These are phyloP conservation scores for Mycosarcoma maydis DNA, from an alignment of 1,284 basidiomycete genomes.

Conservation along the genomic window DNA sequence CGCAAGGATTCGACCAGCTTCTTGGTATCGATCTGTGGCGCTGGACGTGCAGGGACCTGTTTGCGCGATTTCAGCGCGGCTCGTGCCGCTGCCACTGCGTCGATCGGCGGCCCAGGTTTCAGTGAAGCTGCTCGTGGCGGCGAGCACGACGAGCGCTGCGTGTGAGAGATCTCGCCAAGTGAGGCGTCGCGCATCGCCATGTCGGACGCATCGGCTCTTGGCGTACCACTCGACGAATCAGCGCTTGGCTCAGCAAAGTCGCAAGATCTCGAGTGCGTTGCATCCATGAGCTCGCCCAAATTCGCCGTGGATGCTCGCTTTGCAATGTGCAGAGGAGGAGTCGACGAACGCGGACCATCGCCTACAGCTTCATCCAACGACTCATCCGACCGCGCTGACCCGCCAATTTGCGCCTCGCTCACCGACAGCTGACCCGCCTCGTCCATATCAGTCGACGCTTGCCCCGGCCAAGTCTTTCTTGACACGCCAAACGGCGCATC, in stretches of 20 bases:
- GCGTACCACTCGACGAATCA: background rate
- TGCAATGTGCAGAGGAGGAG: conserved; percentile 27
- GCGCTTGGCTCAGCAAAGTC: too few relatives aligned
- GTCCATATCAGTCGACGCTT: conserved; percentile 1
- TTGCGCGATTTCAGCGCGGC: conserved; percentile 28
- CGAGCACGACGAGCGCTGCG: background rate
- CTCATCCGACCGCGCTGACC: conserved; percentile 5
- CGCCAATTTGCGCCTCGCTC: background rate
- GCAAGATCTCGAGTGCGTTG: too few relatives aligned
- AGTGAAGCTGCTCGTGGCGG: background rate
- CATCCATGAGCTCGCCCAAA: background rate
- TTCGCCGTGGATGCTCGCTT: background rate
- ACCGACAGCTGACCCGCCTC: conserved; percentile 20
- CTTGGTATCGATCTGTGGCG: conserved; percentile 35
- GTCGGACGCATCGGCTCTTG: background rate
- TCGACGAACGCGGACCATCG: conserved; percentile 22
- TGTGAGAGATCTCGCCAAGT: background rate
- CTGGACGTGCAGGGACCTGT: conserved; percentile 3
- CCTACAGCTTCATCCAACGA: background rate
- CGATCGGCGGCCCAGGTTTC: conserved; percentile 8
- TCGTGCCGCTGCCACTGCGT: conserved; percentile 32
- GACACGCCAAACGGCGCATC: conserved; percentile 16
- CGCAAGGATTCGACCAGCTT: conserved; percentile 42
- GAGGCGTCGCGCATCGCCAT: conserved; percentile 16
- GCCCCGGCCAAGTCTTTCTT: conserved; percentile 11